phyloP scores from a whole-genome alignment of 2,329 filamentous ascomycete species.

The Fusarium virguliforme region DNA sequence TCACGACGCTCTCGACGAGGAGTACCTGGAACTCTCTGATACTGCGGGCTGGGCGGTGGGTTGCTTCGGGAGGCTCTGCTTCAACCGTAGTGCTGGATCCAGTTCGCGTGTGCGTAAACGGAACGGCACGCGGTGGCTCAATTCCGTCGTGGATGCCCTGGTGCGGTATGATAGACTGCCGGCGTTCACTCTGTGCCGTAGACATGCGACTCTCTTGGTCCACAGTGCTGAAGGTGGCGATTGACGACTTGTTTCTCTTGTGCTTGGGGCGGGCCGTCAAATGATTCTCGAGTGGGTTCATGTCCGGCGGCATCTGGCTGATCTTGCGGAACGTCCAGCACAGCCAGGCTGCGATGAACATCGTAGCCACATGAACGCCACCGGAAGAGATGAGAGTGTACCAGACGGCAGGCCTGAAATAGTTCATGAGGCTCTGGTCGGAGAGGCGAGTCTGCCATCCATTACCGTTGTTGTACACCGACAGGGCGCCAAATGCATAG shows the following conservation, averaged over 20 bases:
- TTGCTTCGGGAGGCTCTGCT: slow-evolving; percentile 70
- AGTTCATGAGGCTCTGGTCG: slow-evolving; percentile 68
- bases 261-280: slow-evolving; percentile 81
- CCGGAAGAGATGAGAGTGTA: slow-evolving; percentile 76
- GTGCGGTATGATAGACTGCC: slow-evolving; percentile 62
- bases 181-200: slow-evolving; percentile 60
- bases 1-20: slow-evolving; percentile 63
- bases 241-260: slow-evolving; percentile 80
- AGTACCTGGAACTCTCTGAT: slow-evolving; percentile 65
- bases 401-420: slow-evolving; percentile 78
- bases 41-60: slow-evolving; percentile 68
- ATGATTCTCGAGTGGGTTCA: slow-evolving; percentile 93
- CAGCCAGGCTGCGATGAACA: slow-evolving; percentile 82
- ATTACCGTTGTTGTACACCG: slow-evolving; percentile 61
- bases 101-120: slow-evolving; percentile 85
- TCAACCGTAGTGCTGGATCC: slow-evolving; percentile 72
- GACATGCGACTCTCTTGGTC: slow-evolving; percentile 74
- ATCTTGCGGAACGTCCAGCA: slow-evolving; percentile 87
- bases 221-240: slow-evolving; percentile 63
- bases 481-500: slow-evolving; percentile 70
- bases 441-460: slow-evolving; percentile 80
- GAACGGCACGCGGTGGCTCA: slow-evolving; percentile 71
- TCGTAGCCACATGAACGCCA: slow-evolving; percentile 79
- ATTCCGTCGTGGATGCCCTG: slow-evolving; percentile 64
- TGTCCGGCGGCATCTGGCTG: slow-evolving; percentile 85